Evolutionary conservation across 371 early-diverging fungal species (phyloP).

Genomic region (Circinella umbellata): DNA sequence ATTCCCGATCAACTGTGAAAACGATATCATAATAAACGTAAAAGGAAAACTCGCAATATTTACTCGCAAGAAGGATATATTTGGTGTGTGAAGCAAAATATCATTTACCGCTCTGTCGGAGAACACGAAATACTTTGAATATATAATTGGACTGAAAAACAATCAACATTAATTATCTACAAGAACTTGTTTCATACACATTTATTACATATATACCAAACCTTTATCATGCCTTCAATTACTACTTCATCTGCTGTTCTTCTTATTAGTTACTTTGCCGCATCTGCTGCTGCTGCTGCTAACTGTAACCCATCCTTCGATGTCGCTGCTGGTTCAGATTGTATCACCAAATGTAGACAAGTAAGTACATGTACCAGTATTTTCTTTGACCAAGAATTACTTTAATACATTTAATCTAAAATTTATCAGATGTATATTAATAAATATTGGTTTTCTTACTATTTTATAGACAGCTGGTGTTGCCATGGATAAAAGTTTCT

Average conservation of each 20-base stretch:
- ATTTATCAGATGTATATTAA: neutral
- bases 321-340: conserved; percentile 27
- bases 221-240: neutral
- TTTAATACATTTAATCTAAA: no score
- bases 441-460: neutral
- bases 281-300: conserved; percentile 27
- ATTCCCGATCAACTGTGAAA: neutral
- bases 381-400: no score
- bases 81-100: neutral
- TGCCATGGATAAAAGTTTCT: conserved; percentile 26
- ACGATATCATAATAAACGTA: no score
- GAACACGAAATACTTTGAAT: neutral
- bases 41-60: no score
- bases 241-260: conserved; percentile 8
- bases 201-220: neutral
- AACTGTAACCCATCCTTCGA: conserved; percentile 44
- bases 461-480: conserved; percentile 31
- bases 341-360: conserved; percentile 38
- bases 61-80: no score
- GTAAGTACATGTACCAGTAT: conserved; percentile 19
- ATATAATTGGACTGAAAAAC: neutral
- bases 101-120: neutral
- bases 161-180: neutral
- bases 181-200: neutral
- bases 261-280: conserved; percentile 16